Percentiles rank a stretch among this genome's conserved stretches.
Conservation (phyloP, 176 grass and related monocot species). For the Musa troglodytarum region DNA sequence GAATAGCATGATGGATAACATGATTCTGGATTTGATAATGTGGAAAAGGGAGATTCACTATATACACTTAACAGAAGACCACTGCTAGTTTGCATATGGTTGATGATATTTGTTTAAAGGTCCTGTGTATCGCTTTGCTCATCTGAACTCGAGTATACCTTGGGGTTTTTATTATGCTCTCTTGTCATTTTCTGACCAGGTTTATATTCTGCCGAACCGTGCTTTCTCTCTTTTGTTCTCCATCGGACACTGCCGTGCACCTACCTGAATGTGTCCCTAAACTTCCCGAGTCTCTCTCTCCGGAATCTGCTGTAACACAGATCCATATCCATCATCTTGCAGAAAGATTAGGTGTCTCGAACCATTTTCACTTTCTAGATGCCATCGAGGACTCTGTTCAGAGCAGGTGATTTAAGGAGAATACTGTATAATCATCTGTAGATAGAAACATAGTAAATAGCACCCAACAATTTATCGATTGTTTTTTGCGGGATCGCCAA, state of each 20-base stretch:
- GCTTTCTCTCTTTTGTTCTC: constrained; percentile 46
- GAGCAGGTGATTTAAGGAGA: constrained; percentile 28
- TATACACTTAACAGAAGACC: background rate
- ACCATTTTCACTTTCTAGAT: constrained; percentile 55
- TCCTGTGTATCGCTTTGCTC: background rate
- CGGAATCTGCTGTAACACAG: constrained; percentile 44
- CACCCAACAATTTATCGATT: constrained; percentile 71
- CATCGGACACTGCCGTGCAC: constrained; percentile 27
- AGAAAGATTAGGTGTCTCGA: constrained; percentile 57
- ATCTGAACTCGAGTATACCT: background rate
- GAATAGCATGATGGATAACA: too few species aligned
- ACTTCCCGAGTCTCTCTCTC: constrained; percentile 68
- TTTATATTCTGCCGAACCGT: constrained; percentile 97
- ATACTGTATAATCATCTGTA: constrained; percentile 55
- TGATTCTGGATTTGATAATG: background rate
- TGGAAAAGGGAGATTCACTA: background rate
- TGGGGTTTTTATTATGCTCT: background rate
- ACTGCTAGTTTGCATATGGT: background rate
- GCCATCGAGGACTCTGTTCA: constrained; percentile 27
- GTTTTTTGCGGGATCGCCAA: constrained; percentile 27
- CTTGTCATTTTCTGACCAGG: constrained; percentile 34
- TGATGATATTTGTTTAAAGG: background rate
- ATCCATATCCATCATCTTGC: constrained; percentile 53
- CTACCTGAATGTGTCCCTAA: constrained; percentile 71
- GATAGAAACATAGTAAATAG: constrained; percentile 94